These are phyloP conservation scores for Aspergillus piperis DNA, from an alignment of 2,329 filamentous ascomycete genomes.

Conservation along the genomic window DNA sequence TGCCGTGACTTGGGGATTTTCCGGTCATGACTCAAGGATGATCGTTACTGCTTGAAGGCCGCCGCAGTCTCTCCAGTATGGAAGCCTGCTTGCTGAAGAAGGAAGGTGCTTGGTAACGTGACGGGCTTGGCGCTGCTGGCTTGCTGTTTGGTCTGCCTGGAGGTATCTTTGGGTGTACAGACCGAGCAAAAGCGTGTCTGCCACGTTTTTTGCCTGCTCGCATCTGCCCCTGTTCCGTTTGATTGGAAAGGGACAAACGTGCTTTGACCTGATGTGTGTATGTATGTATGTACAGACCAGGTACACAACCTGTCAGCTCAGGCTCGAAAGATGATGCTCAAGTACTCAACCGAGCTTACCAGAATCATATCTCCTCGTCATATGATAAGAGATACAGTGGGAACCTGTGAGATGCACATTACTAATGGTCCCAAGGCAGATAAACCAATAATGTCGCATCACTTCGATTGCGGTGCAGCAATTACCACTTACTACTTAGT, in stretches of 20 bases:
- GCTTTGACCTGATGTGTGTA: not conserved
- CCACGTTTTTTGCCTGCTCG: constrained; percentile 9
- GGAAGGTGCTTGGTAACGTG: constrained; percentile 13
- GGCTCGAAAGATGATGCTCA: too few relatives aligned
- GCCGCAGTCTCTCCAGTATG: constrained; percentile 3
- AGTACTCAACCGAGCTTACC: not conserved
- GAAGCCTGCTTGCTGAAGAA: constrained; percentile 2
- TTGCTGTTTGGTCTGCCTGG: not conserved
- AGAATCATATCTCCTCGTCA: constrained; percentile 6
- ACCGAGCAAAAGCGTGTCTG: not conserved
- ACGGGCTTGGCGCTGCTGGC: constrained; percentile 1
- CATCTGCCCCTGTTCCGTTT: not conserved
- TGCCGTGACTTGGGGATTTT: constrained; percentile 11
- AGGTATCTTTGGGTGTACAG: not conserved
- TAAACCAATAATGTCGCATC: not conserved
- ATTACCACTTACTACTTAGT: not conserved
- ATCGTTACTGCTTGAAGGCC: constrained; percentile 16
- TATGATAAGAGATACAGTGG: constrained; percentile 12
- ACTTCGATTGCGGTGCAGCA: not conserved
- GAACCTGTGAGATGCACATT: not conserved
- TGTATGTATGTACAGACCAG: too few relatives aligned
- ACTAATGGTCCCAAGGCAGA: not conserved
- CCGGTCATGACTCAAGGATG: constrained; percentile 20
- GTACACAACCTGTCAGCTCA: not conserved
- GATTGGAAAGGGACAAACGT: not conserved